Evolutionary conservation across 139 green algal species (phyloP), one percentile per base, ranked within the genome.

Genomic region (Tetraselmis chui): DNA sequence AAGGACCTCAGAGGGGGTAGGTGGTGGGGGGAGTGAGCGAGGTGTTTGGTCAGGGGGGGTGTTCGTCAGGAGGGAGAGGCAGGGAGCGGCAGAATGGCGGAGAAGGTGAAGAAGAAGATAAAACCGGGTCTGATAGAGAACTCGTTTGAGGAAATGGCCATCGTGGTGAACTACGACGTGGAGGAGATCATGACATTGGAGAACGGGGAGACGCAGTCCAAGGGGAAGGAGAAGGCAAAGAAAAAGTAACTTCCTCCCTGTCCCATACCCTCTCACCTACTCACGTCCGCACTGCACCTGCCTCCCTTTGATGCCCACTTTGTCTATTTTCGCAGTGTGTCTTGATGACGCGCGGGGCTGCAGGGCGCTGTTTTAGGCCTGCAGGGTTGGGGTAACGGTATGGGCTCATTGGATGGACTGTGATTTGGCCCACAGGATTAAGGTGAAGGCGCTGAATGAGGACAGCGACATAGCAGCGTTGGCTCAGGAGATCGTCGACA

Each of bases 401-500:
- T n/a, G n/a, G n/a, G n/a, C n/a, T n/a, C n/a, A n/a, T n/a, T n/a
- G n/a, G n/a, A n/a, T n/a, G n/a, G n/a, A n/a, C n/a, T n/a, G n/a
- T n/a, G n/a, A n/a, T n/a, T n/a, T n/a, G n/a, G n/a, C 23, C 79
- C 28, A 32, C 88, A 91, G 86, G 79, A 90, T 95, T 31, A 92
- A 91, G 2, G 87, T 97, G 26, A 91, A 89, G 83, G 84, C 85
- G 0, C 29, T 95, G 0, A 86, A 76, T 2, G 87, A 85, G 1
- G 83, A 85, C 11, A 89, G 82, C n/a, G 88, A 95, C 59, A 81
- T 96, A 1, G 76, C 79, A 0, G n/a, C 82, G 2, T 76, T 94
- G 5, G 93, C 92, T 0, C 79, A 86, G n/a, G 88, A 94, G 59
- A 87, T 97, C 27, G 87, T 95, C 1, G 87, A 91, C 0, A 93